Evolutionary conservation across 148 eudicot genomes (phyloP).

Genomic region (Gaultheria prostrata): DNA sequence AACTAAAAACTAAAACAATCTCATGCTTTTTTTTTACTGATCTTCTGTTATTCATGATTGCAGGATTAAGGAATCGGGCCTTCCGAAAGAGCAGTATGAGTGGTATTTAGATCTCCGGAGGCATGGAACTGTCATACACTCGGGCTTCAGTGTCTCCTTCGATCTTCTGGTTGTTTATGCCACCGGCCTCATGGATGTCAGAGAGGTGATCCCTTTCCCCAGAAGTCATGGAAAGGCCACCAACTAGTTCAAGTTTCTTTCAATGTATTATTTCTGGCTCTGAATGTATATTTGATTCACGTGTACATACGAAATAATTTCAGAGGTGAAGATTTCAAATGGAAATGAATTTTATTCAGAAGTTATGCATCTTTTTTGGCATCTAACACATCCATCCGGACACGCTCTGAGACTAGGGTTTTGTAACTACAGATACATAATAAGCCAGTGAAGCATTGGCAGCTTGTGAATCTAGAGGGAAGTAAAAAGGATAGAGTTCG

Average conservation of each 20-base stretch:
- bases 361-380: neutral
- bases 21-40: neutral
- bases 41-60: neutral
- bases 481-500: slow-evolving; percentile 73
- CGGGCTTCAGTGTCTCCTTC: slow-evolving; percentile 73
- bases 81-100: slow-evolving; percentile 58
- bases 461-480: slow-evolving; percentile 41
- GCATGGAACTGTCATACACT: slow-evolving; percentile 63
- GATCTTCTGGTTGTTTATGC: slow-evolving; percentile 69
- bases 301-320: neutral
- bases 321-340: neutral
- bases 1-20: neutral
- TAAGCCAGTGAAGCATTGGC: slow-evolving; percentile 16
- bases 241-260: slow-evolving; percentile 30
- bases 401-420: neutral
- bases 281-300: slow-evolving; percentile 8
- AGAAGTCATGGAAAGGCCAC: slow-evolving; percentile 59
- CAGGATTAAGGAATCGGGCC: slow-evolving; percentile 68
- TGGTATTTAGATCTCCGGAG: slow-evolving; percentile 91
- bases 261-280: neutral
- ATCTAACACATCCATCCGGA: neutral
- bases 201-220: slow-evolving; percentile 82
- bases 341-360: neutral
- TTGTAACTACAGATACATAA: slow-evolving; percentile 10
- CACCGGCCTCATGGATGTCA: slow-evolving; percentile 76